Base-by-base conservation (phyloP, 2,329 filamentous ascomycete genomes). In the Alternaria viburni region DNA sequence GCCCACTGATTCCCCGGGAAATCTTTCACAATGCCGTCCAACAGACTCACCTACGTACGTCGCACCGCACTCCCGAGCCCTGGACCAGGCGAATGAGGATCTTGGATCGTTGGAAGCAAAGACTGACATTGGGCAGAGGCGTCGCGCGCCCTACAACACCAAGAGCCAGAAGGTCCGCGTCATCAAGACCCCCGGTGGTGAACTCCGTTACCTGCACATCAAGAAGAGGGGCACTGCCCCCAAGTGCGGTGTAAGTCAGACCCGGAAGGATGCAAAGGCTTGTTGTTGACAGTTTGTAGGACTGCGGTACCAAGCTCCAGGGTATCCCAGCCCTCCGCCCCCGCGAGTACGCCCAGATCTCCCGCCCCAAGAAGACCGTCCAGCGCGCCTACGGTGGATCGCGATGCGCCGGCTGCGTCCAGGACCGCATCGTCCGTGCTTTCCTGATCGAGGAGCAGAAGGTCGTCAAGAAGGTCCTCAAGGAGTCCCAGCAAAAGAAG, bases 401-500 rank as follows among this genome's bases (percentile, higher is more conserved):
- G 80, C 93, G 96, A 89, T 99, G 96, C 88, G 93, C 92, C 82
- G 96, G 93, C 89, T 99, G 96, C 85, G 96, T 99, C 77, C 94
- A 95, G 85, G 96, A 99, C 88, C 92, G 96, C 79, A 93, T 99
- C 77, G 93, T 97, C 77, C 93, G 96, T 78, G 96, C 96, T 72
- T 99, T 99, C 91, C 87, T 99, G 84, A 98, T 99, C 75, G 96
- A 99, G 89, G 96, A 99, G 90, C 96, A 99, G 89, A 99, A 99
- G 93, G 98, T 99, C 80, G 96, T 99, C 86, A 99, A 99, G 93
- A 99, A 99, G 93, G 96, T 99, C 80, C 90, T 98, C 83, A 97
- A 97, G 92, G 95, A 98, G 89, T 89, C 88, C 70, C 93, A 97
- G 87, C 91, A 93, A 88, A 91, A 92, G 83, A 89, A 87, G 80